Conservation (phyloP, 257 asterid genomes). For the Gynochthodes officinalis region DNA sequence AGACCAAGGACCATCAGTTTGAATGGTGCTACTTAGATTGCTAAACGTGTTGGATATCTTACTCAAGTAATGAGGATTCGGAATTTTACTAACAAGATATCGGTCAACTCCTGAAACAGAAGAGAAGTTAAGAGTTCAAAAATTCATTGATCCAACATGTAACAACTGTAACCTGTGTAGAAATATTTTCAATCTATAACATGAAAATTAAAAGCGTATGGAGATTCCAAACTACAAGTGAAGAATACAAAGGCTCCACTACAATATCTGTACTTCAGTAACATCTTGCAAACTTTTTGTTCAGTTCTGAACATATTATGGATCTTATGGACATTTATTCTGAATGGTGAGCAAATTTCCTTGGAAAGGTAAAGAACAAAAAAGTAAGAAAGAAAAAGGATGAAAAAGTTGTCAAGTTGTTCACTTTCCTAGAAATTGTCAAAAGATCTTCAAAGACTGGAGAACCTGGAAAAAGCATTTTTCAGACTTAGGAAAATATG, state of each 20-base stretch:
- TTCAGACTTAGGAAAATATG: too few relatives aligned
- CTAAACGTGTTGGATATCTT: constrained; percentile 42
- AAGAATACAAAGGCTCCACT: background rate
- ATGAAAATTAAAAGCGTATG: background rate
- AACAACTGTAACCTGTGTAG: background rate
- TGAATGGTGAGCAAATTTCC: background rate
- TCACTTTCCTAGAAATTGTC: background rate
- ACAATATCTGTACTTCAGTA: background rate
- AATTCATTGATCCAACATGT: background rate
- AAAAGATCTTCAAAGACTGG: background rate
- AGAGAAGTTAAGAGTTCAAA: background rate
- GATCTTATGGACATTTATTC: background rate
- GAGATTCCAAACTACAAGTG: background rate
- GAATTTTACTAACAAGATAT: constrained; percentile 54
- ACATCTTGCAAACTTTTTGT: background rate
- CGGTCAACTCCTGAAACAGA: constrained; percentile 63
- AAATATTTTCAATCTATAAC: background rate
- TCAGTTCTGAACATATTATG: background rate
- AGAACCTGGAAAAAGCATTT: background rate
- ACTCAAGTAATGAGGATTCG: constrained; percentile 60
- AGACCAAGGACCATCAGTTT: constrained; percentile 73
- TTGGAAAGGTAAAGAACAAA: background rate
- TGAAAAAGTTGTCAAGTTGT: background rate
- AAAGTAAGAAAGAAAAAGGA: background rate
- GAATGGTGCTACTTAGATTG: constrained; percentile 49